These are phyloP conservation scores for Daldinia bambusicola DNA, from an alignment of 495 filamentous ascomycete genomes.

Conservation along the genomic window DNA sequence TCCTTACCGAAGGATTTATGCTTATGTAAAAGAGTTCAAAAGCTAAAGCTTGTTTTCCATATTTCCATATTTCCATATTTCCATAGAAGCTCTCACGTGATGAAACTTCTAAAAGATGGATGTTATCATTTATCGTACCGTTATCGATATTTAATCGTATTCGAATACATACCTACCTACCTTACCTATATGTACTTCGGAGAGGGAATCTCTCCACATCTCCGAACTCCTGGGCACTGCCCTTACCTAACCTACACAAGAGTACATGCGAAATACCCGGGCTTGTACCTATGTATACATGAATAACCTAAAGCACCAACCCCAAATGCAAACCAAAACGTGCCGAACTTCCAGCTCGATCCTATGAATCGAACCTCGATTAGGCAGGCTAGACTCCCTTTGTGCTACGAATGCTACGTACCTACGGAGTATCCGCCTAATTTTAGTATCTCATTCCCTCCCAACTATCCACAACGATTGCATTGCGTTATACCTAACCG, in stretches of 20 bases:
- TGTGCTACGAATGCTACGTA: neutral
- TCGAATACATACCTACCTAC: too few species aligned
- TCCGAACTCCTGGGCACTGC: conserved; percentile 8
- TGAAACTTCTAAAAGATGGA: too few species aligned
- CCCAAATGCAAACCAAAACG: conserved; percentile 15
- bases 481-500: conserved; percentile 1
- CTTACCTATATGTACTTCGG: neutral
- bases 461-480: neutral
- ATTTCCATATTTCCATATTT: too few species aligned
- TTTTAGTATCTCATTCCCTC: conserved; percentile 25
- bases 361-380: conserved; percentile 23
- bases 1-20: conserved; percentile 8
- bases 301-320: conserved; percentile 24
- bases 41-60: neutral
- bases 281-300: neutral
- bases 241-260: too few species aligned
- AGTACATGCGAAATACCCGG: too few species aligned
- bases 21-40: neutral
- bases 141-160: too few species aligned
- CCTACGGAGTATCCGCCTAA: conserved; percentile 33
- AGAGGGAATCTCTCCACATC: neutral
- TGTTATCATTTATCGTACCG: too few species aligned
- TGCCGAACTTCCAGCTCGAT: conserved; percentile 38
- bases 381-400: conserved; percentile 31
- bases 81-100: too few species aligned